These are phyloP conservation scores for Albatrellus ellisii DNA, from an alignment of 768 basidiomycete species.

Conservation along the genomic window DNA sequence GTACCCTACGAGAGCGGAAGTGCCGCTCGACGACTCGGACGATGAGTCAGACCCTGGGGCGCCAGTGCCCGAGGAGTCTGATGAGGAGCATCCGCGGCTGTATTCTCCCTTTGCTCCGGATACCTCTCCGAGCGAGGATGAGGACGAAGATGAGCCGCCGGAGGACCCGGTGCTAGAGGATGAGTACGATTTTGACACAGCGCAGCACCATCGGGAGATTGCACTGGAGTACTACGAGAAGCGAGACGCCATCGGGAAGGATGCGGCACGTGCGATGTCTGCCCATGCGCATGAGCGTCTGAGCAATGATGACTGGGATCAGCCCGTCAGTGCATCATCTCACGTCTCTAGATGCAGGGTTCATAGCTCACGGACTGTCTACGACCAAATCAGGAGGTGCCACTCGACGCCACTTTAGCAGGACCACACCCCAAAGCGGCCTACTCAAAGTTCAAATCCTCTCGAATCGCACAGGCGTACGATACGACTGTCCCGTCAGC, in stretches of 20 bases:
- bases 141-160: slow-evolving; percentile 10
- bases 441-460: slow-evolving; percentile 56
- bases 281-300: slow-evolving; percentile 27
- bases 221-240: slow-evolving; percentile 58
- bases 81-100: slow-evolving; percentile 11
- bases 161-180: slow-evolving; percentile 35
- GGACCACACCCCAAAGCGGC: slow-evolving; percentile 30
- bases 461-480: slow-evolving; percentile 18
- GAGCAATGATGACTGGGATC: slow-evolving; percentile 30
- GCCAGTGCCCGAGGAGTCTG: slow-evolving; percentile 20
- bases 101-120: too few species aligned
- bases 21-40: slow-evolving; percentile 39
- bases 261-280: slow-evolving; percentile 37
- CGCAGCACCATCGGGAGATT: slow-evolving; percentile 62
- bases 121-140: slow-evolving; percentile 5
- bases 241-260: slow-evolving; percentile 40
- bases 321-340: slow-evolving; percentile 23
- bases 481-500: slow-evolving; percentile 4
- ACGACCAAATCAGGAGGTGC: slow-evolving; percentile 24
- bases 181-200: slow-evolving; percentile 45
- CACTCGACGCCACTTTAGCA: slow-evolving; percentile 28
- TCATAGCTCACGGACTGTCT: slow-evolving; percentile 1
- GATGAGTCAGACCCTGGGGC: slow-evolving; percentile 44
- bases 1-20: slow-evolving; percentile 21
- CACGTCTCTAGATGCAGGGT: not conserved